These are phyloP conservation scores for Tripterygium wilfordii DNA, from an alignment of 177 flowering plant species.

Conservation along the genomic window DNA sequence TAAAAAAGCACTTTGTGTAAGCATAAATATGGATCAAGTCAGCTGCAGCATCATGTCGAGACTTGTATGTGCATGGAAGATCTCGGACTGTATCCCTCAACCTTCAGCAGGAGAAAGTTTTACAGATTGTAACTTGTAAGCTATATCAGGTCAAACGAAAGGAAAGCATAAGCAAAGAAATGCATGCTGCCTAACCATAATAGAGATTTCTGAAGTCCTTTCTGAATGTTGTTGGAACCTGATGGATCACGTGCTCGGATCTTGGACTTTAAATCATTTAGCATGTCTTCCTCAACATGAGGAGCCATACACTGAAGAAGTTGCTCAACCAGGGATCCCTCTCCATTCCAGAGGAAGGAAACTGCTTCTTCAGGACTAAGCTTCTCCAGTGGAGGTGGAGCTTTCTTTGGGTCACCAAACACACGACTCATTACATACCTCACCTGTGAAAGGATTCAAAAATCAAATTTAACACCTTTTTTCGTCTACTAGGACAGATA, in stretches of 20 bases:
- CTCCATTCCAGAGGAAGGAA: slow-evolving; percentile 82
- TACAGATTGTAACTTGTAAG: too few relatives aligned
- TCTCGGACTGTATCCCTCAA: slow-evolving; percentile 90
- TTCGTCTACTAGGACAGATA: too few relatives aligned
- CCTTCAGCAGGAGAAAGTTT: slow-evolving; percentile 37
- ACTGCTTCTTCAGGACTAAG: slow-evolving; percentile 67
- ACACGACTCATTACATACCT: slow-evolving; percentile 87
- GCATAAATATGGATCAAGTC: slow-evolving; percentile 95
- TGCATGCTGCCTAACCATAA: slow-evolving; percentile 56
- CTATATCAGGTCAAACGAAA: too few relatives aligned
- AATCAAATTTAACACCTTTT: too few relatives aligned
- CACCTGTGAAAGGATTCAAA: slow-evolving; percentile 73
- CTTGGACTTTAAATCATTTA: slow-evolving; percentile 60
- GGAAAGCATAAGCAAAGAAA: neutral
- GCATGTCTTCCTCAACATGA: slow-evolving; percentile 55
- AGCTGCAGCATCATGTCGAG: slow-evolving; percentile 98
- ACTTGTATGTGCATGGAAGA: slow-evolving; percentile 82
- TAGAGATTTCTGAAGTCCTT: slow-evolving; percentile 66
- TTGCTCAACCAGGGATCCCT: slow-evolving; percentile 86
- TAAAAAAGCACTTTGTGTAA: slow-evolving; percentile 74
- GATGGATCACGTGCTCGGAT: slow-evolving; percentile 77
- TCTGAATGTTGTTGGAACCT: slow-evolving; percentile 54
- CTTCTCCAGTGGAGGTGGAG: slow-evolving; percentile 90
- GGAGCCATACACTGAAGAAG: slow-evolving; percentile 82
- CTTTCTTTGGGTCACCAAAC: slow-evolving; percentile 83